Conservation (phyloP, 129 eudicot genomes). For the Flaveria trinervia region DNA sequence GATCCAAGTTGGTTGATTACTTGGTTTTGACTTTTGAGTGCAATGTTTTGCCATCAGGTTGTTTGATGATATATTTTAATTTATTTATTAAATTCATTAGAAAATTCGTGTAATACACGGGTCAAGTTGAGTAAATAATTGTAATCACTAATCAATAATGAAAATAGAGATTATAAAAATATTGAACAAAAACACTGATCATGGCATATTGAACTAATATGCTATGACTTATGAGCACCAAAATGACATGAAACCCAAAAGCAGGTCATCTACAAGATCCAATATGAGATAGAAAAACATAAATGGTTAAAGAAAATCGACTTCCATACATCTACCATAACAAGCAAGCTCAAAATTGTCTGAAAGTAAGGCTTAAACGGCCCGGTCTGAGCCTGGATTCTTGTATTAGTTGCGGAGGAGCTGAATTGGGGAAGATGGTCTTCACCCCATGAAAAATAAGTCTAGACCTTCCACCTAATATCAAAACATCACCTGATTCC, state of each 20-base stretch:
- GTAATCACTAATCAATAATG: too few relatives aligned
- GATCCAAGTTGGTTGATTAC: not conserved
- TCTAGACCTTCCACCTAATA: conserved; percentile 53
- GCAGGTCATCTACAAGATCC: not conserved
- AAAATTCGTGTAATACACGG: too few relatives aligned
- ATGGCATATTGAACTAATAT: not conserved
- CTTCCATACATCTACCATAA: not conserved
- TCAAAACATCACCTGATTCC: conserved; percentile 11
- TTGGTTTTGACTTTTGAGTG: too few relatives aligned
- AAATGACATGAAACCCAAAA: not conserved
- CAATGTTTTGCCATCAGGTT: too few relatives aligned
- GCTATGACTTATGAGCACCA: not conserved
- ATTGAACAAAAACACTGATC: not conserved
- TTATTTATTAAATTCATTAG: too few relatives aligned
- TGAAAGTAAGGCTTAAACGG: conserved; percentile 5
- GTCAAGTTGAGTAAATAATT: too few relatives aligned
- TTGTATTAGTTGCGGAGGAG: conserved; percentile 41
- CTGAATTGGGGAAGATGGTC: conserved; percentile 42
- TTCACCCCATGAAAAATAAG: conserved; percentile 59
- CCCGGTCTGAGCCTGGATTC: conserved; percentile 39
- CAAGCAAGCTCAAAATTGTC: conserved; percentile 38
- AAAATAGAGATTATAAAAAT: too few relatives aligned
- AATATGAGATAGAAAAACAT: not conserved
- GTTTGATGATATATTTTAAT: too few relatives aligned
- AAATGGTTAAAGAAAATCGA: not conserved